Base-by-base conservation (phyloP, 805 yeast genomes). In the Candida verbasci region DNA sequence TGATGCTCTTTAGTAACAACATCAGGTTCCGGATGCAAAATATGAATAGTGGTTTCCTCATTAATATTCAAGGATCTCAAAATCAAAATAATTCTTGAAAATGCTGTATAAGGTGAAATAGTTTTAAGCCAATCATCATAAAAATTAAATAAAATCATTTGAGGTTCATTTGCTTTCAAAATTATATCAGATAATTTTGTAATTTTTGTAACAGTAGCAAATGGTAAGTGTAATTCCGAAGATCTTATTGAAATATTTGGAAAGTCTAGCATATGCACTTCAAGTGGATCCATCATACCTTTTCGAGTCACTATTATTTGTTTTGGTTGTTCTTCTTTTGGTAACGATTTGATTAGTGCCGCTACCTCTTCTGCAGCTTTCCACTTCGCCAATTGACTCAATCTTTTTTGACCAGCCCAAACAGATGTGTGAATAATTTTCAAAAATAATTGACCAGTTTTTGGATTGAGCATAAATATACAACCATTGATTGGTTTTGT, bases 351-450 rank as follows among this genome's bases (percentile, higher is more conserved):
- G 14, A 93, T 74, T 45, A 93, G 65, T 0, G 95, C 95, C 11
- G 96, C 91, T 16, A 87, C 95, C 58, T 91, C 97, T 60, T 93
- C 99, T 0, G 98, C 97, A 1, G 97, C 81, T 56, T 91, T 93
- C 98, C 98, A 93, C 55, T 93, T 93, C 1, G 97, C 89, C 45
- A 93, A 64, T 53, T 93, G 97, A 20, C 93, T 82, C 42, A 91
- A 70, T 49, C 97, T 82, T 52, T 87, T 89, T 58, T 93, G 97
- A 14, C 99, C 99, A 3, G 95, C 82, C 94, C 96, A 93, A 2
- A 87, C 95, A 5, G 95, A 84, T 0, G 95, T 86, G 52, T 91
- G 97, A 41, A 93, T 86, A 37, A 93, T 77, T 53, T 86, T 87
- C 59, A 93, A 68, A 53, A 85, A 88, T 34, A 93, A 60, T 53